Evolutionary conservation across 495 filamentous ascomycete genomes (phyloP).

Genomic region (Lepraria neglecta): DNA sequence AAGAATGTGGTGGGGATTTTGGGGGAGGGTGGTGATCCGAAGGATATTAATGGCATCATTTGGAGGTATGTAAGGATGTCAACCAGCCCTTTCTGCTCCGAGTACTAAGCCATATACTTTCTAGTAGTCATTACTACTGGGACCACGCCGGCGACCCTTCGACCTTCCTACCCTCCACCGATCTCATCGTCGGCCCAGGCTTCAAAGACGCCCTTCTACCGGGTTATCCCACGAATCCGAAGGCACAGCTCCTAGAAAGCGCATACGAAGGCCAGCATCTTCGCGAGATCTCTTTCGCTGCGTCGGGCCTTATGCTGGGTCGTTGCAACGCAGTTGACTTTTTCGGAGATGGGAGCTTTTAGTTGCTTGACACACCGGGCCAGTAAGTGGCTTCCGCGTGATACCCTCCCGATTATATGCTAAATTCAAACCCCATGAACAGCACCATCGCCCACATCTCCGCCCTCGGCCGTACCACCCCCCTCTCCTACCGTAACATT

Average conservation of each 20-base stretch:
- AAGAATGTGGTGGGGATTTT: slow-evolving; percentile 50
- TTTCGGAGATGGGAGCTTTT: slow-evolving; percentile 37
- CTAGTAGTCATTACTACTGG: slow-evolving; percentile 47
- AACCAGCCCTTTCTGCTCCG: too few species aligned
- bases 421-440: too few species aligned
- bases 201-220: slow-evolving; percentile 44
- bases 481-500: slow-evolving; percentile 24
- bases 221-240: slow-evolving; percentile 44
- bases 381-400: slow-evolving; percentile 38
- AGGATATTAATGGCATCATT: slow-evolving; percentile 27
- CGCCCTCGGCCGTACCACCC: too few species aligned
- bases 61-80: slow-evolving; percentile 7
- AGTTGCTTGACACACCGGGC: slow-evolving; percentile 38
- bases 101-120: too few species aligned
- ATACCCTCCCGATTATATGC: too few species aligned
- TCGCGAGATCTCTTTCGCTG: slow-evolving; percentile 40
- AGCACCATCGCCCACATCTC: too few species aligned
- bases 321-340: slow-evolving; percentile 50
- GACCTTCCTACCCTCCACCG: slow-evolving; percentile 44
- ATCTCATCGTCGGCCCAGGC: slow-evolving; percentile 52
- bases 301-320: slow-evolving; percentile 34
- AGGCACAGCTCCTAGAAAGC: slow-evolving; percentile 38
- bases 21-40: slow-evolving; percentile 39
- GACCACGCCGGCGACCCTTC: slow-evolving; percentile 55
- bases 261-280: slow-evolving; percentile 35